Evolutionary conservation across 352 stramenopile species (phyloP), one percentile per base, ranked within the genome.

Genomic region (Globisporangium cystogenes): DNA sequence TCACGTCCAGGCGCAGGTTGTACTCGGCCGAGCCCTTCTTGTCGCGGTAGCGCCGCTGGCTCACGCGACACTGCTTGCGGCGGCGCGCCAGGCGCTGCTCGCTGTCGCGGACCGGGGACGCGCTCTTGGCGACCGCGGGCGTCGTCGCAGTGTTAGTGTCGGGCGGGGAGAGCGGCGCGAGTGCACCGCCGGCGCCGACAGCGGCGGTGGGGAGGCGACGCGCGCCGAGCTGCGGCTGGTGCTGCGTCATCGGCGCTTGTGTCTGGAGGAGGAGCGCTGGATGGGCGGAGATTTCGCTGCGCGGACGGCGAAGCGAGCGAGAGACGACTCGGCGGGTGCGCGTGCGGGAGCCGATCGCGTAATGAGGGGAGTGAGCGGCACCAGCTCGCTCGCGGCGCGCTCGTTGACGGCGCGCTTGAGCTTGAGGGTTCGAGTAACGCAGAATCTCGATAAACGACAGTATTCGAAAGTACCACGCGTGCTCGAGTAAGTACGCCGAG

Each of bases 31-130:
- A 87, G 26, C 62, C 65, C 46, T 84, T 75, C 56, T 84, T 86
- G 64, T 86, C 72, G 46, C 80, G 73, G 60, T 90, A 87, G 26
- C 76, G 67, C 7, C 76, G 70, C 55, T 90, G 80, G 63, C 68
- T 88, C 56, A 81, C 68, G 47, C 80, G 76, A 55, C 76, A 82
- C 59, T 90, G 76, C 27, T 65, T 62, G 29, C 74, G 76, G 0
- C 76, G 67, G 26, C 71, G 70, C 31, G 76, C 74, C 8, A 63
- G 65, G 16, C 68, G 65, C 27, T 66, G 44, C 20, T 65, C 64
- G 33, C 29, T 47, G 41, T 53, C 15, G 23, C 44, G 15, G 39
- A 44, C 7, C 11, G 50, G 59, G 18, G 41, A 48, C 20, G 36
- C 14, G 36, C 36, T 41, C 11, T 41, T 41, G 36, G 36, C 4